These are phyloP conservation scores for Peronospora belbahrii DNA, from an alignment of 352 stramenopile genomes.

Conservation along the genomic window DNA sequence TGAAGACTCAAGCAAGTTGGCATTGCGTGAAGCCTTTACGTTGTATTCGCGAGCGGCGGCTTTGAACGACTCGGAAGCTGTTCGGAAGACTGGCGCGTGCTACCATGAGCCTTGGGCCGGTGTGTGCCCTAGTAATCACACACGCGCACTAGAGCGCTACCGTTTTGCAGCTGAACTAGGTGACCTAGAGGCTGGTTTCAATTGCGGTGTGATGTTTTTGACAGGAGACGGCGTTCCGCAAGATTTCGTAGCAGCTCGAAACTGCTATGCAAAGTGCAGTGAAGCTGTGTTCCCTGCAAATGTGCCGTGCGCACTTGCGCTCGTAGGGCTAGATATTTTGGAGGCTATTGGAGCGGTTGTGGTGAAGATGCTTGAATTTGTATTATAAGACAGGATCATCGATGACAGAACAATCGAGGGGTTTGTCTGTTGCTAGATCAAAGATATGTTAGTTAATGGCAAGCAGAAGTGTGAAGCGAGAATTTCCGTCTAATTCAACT, in stretches of 20 bases:
- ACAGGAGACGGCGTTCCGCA: slow-evolving; percentile 37
- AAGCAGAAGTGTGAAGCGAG: slow-evolving; percentile 2
- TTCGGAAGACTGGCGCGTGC: slow-evolving; percentile 58
- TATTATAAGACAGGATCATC: not conserved
- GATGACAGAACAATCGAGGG: not conserved
- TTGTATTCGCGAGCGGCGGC: slow-evolving; percentile 46
- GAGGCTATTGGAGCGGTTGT: slow-evolving; percentile 4
- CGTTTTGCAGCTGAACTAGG: slow-evolving; percentile 41
- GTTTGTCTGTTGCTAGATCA: no score
- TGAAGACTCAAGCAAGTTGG: slow-evolving; percentile 2
- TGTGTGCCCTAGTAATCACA: slow-evolving; percentile 46
- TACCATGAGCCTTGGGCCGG: slow-evolving; percentile 53
- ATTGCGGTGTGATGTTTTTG: slow-evolving; percentile 50
- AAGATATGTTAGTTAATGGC: slow-evolving; percentile 16
- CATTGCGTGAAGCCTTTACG: slow-evolving; percentile 37
- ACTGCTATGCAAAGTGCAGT: slow-evolving; percentile 46
- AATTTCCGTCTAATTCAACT: slow-evolving; percentile 28
- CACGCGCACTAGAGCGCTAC: slow-evolving; percentile 47
- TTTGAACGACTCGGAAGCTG: slow-evolving; percentile 64
- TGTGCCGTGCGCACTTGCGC: slow-evolving; percentile 44
- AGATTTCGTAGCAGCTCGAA: slow-evolving; percentile 35
- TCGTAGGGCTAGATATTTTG: slow-evolving; percentile 28
- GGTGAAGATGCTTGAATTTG: slow-evolving; percentile 6
- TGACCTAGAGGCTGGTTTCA: slow-evolving; percentile 56
- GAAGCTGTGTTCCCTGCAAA: slow-evolving; percentile 50